phyloP scores from a whole-genome alignment of 306 rosid species.

The Erythrophleum fordii region DNA sequence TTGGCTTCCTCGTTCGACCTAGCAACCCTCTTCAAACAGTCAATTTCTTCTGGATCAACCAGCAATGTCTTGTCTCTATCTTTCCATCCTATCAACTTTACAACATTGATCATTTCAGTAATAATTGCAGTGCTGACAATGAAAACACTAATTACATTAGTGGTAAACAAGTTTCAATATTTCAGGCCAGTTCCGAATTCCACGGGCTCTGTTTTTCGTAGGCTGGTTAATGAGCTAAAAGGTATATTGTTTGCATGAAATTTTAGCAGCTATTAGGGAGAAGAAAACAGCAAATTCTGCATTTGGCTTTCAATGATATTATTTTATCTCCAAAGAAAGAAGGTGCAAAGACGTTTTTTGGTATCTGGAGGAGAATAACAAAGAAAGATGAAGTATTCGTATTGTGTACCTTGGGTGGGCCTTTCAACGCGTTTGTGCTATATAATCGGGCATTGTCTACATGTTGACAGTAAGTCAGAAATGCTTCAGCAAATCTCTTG shows the following conservation, averaged over 20 bases:
- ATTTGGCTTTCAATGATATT: no score
- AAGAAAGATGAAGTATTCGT: slow-evolving; percentile 27
- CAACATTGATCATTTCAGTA: slow-evolving; percentile 40
- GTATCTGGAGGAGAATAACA: background rate
- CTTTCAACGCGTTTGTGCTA: slow-evolving; percentile 89
- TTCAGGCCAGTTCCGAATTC: background rate
- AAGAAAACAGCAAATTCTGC: background rate
- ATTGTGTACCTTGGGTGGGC: slow-evolving; percentile 86
- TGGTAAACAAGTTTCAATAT: background rate
- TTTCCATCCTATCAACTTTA: slow-evolving; percentile 94
- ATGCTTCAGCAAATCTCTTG: slow-evolving; percentile 89
- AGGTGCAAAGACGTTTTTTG: background rate
- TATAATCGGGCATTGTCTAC: slow-evolving; percentile 84
- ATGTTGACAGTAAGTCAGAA: slow-evolving; percentile 70
- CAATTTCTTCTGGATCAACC: slow-evolving; percentile 92
- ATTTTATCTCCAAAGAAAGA: background rate
- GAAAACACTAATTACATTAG: background rate
- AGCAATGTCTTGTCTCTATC: slow-evolving; percentile 85
- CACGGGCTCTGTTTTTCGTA: no score
- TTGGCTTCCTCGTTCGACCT: slow-evolving; percentile 71
- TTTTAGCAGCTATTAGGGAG: background rate
- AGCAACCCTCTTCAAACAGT: slow-evolving; percentile 76
- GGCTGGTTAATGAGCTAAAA: background rate
- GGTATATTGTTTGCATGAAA: background rate
- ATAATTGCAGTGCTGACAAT: background rate